Evolutionary conservation across 768 basidiomycete genomes (phyloP).

Genomic region (Naganishia vishniacii): DNA sequence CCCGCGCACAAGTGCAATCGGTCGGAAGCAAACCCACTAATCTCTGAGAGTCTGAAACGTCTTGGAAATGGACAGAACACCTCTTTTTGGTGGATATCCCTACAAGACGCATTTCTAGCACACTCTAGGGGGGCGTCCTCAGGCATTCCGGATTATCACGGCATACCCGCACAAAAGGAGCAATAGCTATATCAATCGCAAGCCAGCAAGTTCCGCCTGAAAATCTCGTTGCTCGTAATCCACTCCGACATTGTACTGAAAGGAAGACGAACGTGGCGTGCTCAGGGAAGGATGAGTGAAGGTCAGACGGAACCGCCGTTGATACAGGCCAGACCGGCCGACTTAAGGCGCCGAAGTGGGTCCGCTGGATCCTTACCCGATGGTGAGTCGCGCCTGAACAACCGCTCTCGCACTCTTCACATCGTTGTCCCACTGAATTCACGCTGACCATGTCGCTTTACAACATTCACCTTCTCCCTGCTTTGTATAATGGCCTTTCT

Average conservation of each 20-base stretch:
- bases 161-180: not conserved
- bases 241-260: not conserved
- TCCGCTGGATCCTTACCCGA: constrained; percentile 13
- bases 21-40: too few species aligned
- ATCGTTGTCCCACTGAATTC: not conserved
- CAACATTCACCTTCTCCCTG: constrained; percentile 33
- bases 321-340: not conserved
- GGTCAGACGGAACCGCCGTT: not conserved
- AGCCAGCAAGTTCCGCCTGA: not conserved
- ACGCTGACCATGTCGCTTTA: constrained; percentile 10
- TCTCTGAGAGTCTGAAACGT: too few species aligned
- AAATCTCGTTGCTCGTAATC: not conserved
- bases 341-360: constrained; percentile 3
- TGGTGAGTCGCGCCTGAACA: not conserved
- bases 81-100: too few species aligned
- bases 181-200: not conserved
- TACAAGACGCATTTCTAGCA: too few species aligned
- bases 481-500: constrained; percentile 38
- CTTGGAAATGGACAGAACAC: too few species aligned
- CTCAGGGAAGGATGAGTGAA: not conserved
- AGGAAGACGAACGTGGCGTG: constrained; percentile 14
- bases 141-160: not conserved
- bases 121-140: too few species aligned
- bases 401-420: too few species aligned
- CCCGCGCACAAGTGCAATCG: too few species aligned